These are phyloP conservation scores for Cryptosporidium sp. DNA, from an alignment of 169 alveolate genomes.

Conservation along the genomic window DNA sequence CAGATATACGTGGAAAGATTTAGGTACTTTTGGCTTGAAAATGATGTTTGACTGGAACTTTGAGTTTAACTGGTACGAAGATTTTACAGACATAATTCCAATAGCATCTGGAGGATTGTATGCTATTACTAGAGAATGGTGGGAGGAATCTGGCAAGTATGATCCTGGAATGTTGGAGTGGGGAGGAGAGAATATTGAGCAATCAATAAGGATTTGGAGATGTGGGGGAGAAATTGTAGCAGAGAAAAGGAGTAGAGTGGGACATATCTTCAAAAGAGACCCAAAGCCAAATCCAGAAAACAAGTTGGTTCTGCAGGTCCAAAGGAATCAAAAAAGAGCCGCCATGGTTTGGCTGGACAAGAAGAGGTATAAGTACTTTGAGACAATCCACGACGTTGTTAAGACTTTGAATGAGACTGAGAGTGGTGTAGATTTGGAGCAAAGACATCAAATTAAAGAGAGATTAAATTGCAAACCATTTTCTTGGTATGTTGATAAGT, in stretches of 20 bases:
- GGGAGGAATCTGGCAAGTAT: constrained; percentile 80
- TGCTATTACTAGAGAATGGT: constrained; percentile 80
- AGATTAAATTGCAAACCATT: constrained; percentile 69
- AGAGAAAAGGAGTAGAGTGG: constrained; percentile 75
- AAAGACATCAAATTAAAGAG: constrained; percentile 33
- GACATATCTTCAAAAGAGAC: constrained; percentile 77
- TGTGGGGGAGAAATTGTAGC: constrained; percentile 81
- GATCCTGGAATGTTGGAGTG: constrained; percentile 79
- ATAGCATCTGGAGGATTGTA: constrained; percentile 77
- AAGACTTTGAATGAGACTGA: constrained; percentile 36
- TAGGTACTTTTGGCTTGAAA: constrained; percentile 58
- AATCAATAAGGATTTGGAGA: constrained; percentile 79
- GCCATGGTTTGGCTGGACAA: constrained; percentile 74
- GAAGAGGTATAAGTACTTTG: constrained; percentile 57
- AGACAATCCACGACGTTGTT: constrained; percentile 41
- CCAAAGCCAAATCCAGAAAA: constrained; percentile 77
- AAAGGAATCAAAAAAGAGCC: constrained; percentile 74
- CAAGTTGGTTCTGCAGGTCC: constrained; percentile 64
- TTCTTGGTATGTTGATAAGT: constrained; percentile 74
- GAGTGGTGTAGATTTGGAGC: constrained; percentile 47
- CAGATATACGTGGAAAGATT: constrained; percentile 80
- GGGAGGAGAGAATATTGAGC: constrained; percentile 81
- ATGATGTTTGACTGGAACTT: constrained; percentile 81
- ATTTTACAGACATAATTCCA: constrained; percentile 70
- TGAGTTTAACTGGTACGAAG: constrained; percentile 81